Evolutionary conservation across 331 rosid species (phyloP).

Genomic region (Malus hybrid): DNA sequence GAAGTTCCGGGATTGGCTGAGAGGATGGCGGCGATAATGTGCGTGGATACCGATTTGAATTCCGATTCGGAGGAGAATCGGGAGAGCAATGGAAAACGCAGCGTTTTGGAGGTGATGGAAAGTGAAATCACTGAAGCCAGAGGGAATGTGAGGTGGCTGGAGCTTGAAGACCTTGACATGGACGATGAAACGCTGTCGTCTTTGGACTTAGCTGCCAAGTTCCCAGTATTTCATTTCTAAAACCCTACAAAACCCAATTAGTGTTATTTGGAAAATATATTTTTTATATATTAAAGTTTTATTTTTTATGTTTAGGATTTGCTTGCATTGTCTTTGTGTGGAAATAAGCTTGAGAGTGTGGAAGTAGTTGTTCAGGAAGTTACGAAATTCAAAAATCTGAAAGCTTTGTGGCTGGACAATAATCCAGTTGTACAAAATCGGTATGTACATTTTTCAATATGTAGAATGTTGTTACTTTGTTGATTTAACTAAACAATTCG

Average conservation of each 20-base stretch:
- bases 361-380: constrained; percentile 59
- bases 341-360: constrained; percentile 51
- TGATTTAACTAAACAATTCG: neutral
- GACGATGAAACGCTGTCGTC: constrained; percentile 59
- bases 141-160: constrained; percentile 70
- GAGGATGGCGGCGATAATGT: constrained; percentile 84
- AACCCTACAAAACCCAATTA: neutral
- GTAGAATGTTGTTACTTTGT: neutral
- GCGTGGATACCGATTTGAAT: constrained; percentile 50
- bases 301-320: constrained; percentile 44
- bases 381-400: constrained; percentile 52
- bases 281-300: neutral
- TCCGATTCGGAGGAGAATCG: constrained; percentile 34
- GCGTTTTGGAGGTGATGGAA: constrained; percentile 43
- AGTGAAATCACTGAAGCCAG: constrained; percentile 40
- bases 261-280: neutral
- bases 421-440: constrained; percentile 46
- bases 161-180: constrained; percentile 76
- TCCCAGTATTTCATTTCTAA: constrained; percentile 42
- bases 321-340: constrained; percentile 68
- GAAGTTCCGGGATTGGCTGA: constrained; percentile 83
- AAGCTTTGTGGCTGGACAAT: constrained; percentile 82
- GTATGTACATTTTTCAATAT: constrained; percentile 26
- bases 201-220: constrained; percentile 47
- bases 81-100: constrained; percentile 12